Evolutionary conservation across 208 protist species (phyloP).

Genomic region (Crithidia mellificae): DNA sequence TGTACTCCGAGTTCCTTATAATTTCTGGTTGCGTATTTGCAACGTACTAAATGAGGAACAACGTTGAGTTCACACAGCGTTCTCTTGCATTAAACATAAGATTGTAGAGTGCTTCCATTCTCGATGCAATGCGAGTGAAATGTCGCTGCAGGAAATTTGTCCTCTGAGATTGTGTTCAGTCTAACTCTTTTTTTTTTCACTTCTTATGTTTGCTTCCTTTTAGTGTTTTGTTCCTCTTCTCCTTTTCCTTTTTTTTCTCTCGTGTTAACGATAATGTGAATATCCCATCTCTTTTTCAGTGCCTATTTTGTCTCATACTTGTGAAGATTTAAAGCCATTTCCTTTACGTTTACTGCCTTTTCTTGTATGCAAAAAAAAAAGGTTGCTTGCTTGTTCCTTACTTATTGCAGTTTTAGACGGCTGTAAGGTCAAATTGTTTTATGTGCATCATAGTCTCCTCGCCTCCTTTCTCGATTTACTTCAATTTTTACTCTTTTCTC

Average conservation of each 20-base stretch:
- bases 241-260: neutral
- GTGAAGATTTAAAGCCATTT: conserved; percentile 6
- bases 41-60: too few species aligned
- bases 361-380: too few species aligned
- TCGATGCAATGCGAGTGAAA: too few species aligned
- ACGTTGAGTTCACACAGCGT: too few species aligned
- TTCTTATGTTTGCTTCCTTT: conserved; percentile 1
- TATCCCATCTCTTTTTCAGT: neutral
- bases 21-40: neutral
- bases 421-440: too few species aligned
- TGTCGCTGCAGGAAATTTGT: too few species aligned
- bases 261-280: neutral
- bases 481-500: neutral
- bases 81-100: too few species aligned
- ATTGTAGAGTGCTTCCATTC: too few species aligned
- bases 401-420: neutral
- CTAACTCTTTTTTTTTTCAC: neutral
- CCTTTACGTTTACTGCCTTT: too few species aligned
- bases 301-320: conserved; percentile 1
- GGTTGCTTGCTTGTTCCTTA: neutral
- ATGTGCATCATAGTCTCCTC: neutral
- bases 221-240: neutral
- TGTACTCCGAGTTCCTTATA: too few species aligned
- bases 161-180: neutral
- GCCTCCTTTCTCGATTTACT: neutral